Conservation (phyloP, 83 land plant genomes). For the Picea abies region DNA sequence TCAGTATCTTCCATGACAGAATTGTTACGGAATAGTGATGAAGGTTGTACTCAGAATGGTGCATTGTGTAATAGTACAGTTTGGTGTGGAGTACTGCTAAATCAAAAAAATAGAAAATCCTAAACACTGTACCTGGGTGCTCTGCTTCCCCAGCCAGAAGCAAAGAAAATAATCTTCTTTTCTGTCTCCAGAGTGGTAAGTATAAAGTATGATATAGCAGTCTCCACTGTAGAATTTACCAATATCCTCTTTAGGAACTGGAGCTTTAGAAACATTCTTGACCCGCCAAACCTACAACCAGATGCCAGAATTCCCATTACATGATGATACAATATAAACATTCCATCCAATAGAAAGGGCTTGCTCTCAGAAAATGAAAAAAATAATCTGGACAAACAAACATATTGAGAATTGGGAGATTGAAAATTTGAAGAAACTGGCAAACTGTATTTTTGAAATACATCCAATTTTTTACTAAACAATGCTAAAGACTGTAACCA, state of each 20-base stretch:
- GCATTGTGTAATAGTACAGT: no score
- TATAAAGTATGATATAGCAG: conserved; percentile 87
- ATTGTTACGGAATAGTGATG: not conserved
- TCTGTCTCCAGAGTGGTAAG: conserved; percentile 84
- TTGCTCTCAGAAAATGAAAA: no score
- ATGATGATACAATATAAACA: conserved; percentile 7
- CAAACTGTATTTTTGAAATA: not conserved
- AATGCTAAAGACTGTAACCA: not conserved
- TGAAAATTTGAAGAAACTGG: conserved; percentile 4
- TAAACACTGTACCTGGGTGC: conserved; percentile 45
- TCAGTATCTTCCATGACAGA: not conserved
- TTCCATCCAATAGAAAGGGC: not conserved
- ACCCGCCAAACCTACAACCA: conserved; percentile 84
- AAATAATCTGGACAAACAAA: not conserved
- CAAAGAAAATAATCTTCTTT: conserved; percentile 90
- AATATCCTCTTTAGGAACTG: conserved; percentile 71
- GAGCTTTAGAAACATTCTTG: conserved; percentile 68
- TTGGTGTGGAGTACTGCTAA: no score
- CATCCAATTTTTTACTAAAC: no score
- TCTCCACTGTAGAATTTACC: conserved; percentile 92
- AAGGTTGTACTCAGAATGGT: not conserved
- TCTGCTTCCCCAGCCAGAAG: conserved; percentile 87
- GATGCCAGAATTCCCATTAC: not conserved
- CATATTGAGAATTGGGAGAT: not conserved
- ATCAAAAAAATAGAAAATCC: no score